phyloP scores from a whole-genome alignment of 768 basidiomycete species.

The Chalciporus chontae region DNA sequence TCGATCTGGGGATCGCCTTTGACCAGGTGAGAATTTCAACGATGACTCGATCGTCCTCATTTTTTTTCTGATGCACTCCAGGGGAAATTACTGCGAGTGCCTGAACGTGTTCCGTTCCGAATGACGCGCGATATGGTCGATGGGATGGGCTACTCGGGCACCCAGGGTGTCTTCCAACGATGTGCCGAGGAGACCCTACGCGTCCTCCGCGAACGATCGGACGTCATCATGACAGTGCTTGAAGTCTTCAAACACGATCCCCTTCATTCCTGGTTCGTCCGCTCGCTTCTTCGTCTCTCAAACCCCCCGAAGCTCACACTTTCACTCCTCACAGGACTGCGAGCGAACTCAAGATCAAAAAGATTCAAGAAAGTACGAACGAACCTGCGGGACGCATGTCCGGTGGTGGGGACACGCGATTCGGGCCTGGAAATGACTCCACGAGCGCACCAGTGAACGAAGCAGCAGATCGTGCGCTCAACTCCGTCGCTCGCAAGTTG shows the following conservation, averaged over 20 bases:
- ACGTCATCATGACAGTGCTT: conserved; percentile 88
- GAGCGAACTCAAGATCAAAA: conserved; percentile 69
- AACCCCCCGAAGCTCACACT: background rate
- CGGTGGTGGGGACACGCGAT: conserved; percentile 27
- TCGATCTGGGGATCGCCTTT: conserved; percentile 95
- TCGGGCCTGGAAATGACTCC: conserved; percentile 53
- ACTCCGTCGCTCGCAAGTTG: conserved; percentile 76
- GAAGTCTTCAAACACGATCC: conserved; percentile 98
- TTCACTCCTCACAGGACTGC: conserved; percentile 56
- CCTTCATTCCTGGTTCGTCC: conserved; percentile 79
- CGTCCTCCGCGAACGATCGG: conserved; percentile 81
- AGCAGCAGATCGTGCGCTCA: conserved; percentile 86
- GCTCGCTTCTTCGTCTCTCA: background rate
- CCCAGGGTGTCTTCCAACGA: conserved; percentile 90
- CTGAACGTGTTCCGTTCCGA: conserved; percentile 92
- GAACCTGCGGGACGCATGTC: conserved; percentile 22
- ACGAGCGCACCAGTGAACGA: conserved; percentile 70
- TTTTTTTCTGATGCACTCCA: conserved; percentile 25
- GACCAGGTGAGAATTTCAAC: conserved; percentile 64
- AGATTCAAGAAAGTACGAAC: conserved; percentile 47
- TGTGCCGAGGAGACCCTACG: conserved; percentile 94
- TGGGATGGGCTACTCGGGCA: conserved; percentile 86
- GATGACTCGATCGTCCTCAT: background rate
- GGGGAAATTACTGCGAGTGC: conserved; percentile 76
- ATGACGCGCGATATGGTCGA: conserved; percentile 93